Percentiles rank a stretch among this genome's conserved stretches.
phyloP scores from a whole-genome alignment of 169 alveolate genomes.

The Plasmodium gaboni region DNA sequence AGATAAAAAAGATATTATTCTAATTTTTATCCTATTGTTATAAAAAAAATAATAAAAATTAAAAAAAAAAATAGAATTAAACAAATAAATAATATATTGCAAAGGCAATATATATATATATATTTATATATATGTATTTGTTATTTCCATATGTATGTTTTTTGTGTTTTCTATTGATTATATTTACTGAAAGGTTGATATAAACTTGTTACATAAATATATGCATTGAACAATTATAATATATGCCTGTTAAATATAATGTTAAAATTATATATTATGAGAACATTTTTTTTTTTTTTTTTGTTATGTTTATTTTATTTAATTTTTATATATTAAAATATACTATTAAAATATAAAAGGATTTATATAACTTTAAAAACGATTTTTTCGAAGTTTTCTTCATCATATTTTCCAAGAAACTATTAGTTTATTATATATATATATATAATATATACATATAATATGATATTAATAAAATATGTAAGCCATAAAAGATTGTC shows the following conservation, averaged over 20 bases:
- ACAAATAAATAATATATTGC: background rate
- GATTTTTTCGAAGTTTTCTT: background rate
- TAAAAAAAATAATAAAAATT: background rate
- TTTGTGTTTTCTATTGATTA: conserved; percentile 9
- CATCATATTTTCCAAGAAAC: background rate
- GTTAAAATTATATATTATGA: background rate
- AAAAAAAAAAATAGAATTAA: conserved; percentile 5
- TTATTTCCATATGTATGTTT: background rate
- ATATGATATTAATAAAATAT: background rate
- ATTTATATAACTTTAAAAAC: conserved; percentile 23
- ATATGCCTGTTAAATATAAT: conserved; percentile 21
- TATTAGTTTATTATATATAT: background rate
- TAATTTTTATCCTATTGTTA: conserved; percentile 24
- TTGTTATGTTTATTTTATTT: background rate
- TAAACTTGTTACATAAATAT: conserved; percentile 40
- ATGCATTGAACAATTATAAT: conserved; percentile 39
- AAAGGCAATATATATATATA: background rate
- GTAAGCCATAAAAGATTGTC: too few species aligned
- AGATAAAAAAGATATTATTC: conserved; percentile 8
- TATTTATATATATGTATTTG: background rate
- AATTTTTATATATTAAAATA: background rate
- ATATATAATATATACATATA: background rate
- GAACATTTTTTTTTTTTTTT: conserved; percentile 5
- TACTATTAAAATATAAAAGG: conserved; percentile 31
- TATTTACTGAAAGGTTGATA: conserved; percentile 54